A percentile compares a stretch with the other conserved stretches of the same genome.
phyloP scores from a whole-genome alignment of 257 asterid genomes.

The Ophiorrhiza pumila region DNA sequence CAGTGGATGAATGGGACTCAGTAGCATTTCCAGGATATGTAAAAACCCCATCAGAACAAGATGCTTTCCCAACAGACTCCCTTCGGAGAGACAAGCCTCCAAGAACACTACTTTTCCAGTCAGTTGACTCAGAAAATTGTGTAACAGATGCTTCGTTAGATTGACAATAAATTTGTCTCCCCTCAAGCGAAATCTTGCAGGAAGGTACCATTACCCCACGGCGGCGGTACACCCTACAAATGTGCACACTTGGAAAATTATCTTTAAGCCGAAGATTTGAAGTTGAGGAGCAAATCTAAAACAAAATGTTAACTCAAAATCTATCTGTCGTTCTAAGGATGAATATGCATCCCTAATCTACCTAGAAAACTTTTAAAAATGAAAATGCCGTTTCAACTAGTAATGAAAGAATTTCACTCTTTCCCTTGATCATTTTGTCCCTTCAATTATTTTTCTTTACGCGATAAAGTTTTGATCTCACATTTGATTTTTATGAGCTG shows the following conservation, averaged over 20 bases:
- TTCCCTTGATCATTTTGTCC: background rate
- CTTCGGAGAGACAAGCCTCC: conserved; percentile 39
- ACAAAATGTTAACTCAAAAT: background rate
- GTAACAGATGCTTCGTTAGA: conserved; percentile 16
- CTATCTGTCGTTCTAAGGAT: background rate
- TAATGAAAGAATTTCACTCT: background rate
- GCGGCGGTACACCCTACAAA: conserved; percentile 42
- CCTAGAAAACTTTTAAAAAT: background rate
- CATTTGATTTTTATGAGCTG: background rate
- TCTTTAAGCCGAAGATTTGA: background rate
- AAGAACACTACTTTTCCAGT: conserved; percentile 18
- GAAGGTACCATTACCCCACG: conserved; percentile 28
- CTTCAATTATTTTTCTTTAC: background rate
- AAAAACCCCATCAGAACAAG: conserved; percentile 42
- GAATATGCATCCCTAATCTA: background rate
- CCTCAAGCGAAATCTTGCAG: conserved; percentile 18
- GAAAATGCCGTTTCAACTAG: background rate
- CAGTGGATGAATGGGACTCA: conserved; percentile 37
- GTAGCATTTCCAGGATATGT: conserved; percentile 34
- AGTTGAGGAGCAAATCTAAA: background rate
- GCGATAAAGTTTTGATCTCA: background rate
- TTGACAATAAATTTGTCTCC: background rate
- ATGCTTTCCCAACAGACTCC: conserved; percentile 39
- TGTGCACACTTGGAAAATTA: conserved; percentile 4
- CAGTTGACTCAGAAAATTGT: conserved; percentile 22